A percentile compares a stretch with the other conserved stretches of the same genome.
Evolutionary conservation across 2,329 filamentous ascomycete species (phyloP).

Genomic region (Fonsecaea erecta): DNA sequence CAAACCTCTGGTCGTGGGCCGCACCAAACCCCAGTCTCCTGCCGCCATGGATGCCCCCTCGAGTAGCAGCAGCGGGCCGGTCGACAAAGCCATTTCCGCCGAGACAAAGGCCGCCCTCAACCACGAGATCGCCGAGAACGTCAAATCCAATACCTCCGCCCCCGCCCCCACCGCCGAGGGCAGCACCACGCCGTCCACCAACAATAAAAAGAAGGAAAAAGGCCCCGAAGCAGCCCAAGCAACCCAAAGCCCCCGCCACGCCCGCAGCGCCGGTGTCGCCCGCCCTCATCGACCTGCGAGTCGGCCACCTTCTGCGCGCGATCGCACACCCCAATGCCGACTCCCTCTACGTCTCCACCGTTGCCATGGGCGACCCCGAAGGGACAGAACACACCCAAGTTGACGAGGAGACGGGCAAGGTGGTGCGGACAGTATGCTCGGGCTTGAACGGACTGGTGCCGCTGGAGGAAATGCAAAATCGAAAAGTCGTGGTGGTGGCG

Average conservation of each 20-base stretch:
- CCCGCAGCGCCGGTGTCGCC: conserved; percentile 79
- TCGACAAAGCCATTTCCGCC: conserved; percentile 23
- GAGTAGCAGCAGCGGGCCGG: background rate
- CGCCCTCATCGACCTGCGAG: conserved; percentile 86
- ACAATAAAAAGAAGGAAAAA: conserved; percentile 69
- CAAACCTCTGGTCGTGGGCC: conserved; percentile 38
- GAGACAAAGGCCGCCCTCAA: conserved; percentile 39
- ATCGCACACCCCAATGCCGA: conserved; percentile 96
- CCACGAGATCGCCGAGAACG: conserved; percentile 40
- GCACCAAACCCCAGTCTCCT: conserved; percentile 35
- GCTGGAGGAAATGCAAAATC: conserved; percentile 93
- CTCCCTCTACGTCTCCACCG: conserved; percentile 92
- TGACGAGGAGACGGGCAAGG: conserved; percentile 82
- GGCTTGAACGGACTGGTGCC: conserved; percentile 92
- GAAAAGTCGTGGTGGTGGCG: conserved; percentile 93
- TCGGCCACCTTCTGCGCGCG: conserved; percentile 96
- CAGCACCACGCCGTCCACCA: conserved; percentile 12
- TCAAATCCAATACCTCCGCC: conserved; percentile 33
- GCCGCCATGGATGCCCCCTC: conserved; percentile 25
- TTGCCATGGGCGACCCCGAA: conserved; percentile 86
- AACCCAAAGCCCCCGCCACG: conserved; percentile 70
- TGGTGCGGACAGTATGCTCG: conserved; percentile 94
- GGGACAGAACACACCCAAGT: conserved; percentile 81
- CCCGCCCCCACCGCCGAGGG: conserved; percentile 25
- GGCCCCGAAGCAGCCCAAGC: conserved; percentile 88